Percentiles rank a stretch among this genome's conserved stretches.
phyloP scores from a whole-genome alignment of 208 protist genomes.

The Crithidia mellificae region DNA sequence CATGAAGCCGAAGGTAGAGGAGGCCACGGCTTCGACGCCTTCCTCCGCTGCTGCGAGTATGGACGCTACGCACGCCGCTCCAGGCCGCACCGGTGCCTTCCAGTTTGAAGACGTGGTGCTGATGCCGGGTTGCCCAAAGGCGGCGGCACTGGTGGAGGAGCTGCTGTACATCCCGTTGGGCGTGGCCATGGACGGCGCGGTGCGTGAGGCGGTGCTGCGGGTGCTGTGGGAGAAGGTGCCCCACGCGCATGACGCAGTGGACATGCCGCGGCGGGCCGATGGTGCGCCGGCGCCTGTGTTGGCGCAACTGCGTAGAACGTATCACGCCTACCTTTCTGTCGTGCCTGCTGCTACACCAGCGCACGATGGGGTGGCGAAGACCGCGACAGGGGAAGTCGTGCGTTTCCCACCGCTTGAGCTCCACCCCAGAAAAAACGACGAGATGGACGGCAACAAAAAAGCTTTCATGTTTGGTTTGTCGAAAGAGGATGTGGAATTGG shows the following conservation, averaged over 20 bases:
- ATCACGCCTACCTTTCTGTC: conserved; percentile 5
- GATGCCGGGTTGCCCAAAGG: conserved; percentile 45
- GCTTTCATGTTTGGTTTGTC: too few species aligned
- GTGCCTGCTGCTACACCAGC: not conserved
- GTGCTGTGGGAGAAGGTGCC: conserved; percentile 33
- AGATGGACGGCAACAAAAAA: too few species aligned
- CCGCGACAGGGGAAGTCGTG: not conserved
- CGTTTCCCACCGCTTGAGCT: too few species aligned
- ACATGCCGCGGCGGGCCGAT: not conserved
- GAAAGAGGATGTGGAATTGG: not conserved
- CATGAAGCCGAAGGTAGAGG: not conserved
- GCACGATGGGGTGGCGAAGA: not conserved
- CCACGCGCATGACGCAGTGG: not conserved
- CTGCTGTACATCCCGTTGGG: conserved; percentile 49
- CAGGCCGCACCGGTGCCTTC: not conserved
- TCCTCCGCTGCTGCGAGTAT: not conserved
- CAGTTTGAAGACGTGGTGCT: conserved; percentile 33
- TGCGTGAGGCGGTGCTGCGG: conserved; percentile 22
- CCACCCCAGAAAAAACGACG: too few species aligned
- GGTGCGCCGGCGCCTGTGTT: conserved; percentile 5
- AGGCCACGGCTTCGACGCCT: not conserved
- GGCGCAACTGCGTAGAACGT: conserved; percentile 4
- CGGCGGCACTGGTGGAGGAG: conserved; percentile 28
- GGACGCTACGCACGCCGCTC: too few species aligned
- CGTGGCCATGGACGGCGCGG: conserved; percentile 14